Evolutionary conservation across 768 basidiomycete species (phyloP).

Genomic region (Pulveroboletus sp.): DNA sequence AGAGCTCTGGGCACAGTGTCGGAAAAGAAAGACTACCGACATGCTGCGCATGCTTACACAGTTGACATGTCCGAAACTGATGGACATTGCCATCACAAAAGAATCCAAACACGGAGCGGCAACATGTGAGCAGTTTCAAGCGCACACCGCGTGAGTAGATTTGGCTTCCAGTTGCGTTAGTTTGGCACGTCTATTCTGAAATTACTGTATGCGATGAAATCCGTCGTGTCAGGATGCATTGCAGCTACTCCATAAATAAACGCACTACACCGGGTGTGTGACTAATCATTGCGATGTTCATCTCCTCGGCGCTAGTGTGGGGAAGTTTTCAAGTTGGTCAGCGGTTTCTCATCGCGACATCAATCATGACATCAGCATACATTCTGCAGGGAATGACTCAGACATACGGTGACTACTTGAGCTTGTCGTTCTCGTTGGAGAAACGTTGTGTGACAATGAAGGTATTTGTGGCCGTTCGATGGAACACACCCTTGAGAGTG

Average conservation of each 20-base stretch:
- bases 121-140: not conserved
- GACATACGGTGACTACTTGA: constrained; percentile 63
- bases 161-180: constrained; percentile 46
- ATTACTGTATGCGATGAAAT: constrained; percentile 31
- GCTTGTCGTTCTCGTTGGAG: constrained; percentile 62
- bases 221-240: not conserved
- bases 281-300: constrained; percentile 72
- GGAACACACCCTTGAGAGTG: constrained; percentile 61
- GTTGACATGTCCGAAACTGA: constrained; percentile 76
- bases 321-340: constrained; percentile 5
- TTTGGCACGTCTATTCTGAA: constrained; percentile 65
- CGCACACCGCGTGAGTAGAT: too few species aligned
- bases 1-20: constrained; percentile 45
- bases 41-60: constrained; percentile 38
- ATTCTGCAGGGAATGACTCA: constrained; percentile 42
- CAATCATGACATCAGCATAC: constrained; percentile 44
- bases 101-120: too few species aligned
- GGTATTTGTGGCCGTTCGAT: constrained; percentile 11
- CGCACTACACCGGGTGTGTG: constrained; percentile 59
- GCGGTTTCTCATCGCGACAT: not conserved
- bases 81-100: constrained; percentile 61
- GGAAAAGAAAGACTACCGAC: not conserved
- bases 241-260: constrained; percentile 7
- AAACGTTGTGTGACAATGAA: constrained; percentile 10
- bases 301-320: constrained; percentile 46